Percentiles rank a stretch among this genome's conserved stretches.
Evolutionary conservation across 2,329 filamentous ascomycete species (phyloP).

Genomic region (Coniochaeta sp.): DNA sequence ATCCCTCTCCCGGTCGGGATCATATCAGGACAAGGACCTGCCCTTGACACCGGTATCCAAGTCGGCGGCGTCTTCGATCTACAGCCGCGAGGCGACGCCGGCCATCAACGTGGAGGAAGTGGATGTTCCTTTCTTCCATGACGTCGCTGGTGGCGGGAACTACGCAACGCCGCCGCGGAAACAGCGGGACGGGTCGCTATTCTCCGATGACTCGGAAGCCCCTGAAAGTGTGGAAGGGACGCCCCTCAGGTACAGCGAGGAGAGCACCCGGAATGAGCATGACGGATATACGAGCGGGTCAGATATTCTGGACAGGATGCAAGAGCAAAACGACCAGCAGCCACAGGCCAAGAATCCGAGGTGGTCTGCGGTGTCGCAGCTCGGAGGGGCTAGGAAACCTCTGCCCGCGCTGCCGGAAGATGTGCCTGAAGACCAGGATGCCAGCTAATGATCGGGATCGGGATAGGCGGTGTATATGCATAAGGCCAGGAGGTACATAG

Average conservation of each 20-base stretch:
- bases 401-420: slow-evolving; percentile 2
- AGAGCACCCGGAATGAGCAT: neutral
- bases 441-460: neutral
- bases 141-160: neutral
- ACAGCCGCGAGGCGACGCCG: neutral
- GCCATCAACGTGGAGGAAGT: slow-evolving; percentile 1
- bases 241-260: neutral
- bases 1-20: neutral
- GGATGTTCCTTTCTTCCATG: neutral
- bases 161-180: neutral
- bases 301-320: neutral
- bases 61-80: neutral
- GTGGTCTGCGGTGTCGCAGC: neutral
- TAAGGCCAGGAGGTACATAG: neutral
- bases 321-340: neutral
- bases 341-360: neutral
- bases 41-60: slow-evolving; percentile 2
- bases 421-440: neutral
- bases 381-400: neutral
- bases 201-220: neutral
- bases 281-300: neutral
- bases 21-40: slow-evolving; percentile 1
- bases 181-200: neutral
- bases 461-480: neutral
- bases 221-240: neutral